Evolutionary conservation across 1,284 basidiomycete genomes (phyloP), one percentile per base, ranked within the genome.

Genomic region (Cutaneotrichosporon arboriforme): DNA sequence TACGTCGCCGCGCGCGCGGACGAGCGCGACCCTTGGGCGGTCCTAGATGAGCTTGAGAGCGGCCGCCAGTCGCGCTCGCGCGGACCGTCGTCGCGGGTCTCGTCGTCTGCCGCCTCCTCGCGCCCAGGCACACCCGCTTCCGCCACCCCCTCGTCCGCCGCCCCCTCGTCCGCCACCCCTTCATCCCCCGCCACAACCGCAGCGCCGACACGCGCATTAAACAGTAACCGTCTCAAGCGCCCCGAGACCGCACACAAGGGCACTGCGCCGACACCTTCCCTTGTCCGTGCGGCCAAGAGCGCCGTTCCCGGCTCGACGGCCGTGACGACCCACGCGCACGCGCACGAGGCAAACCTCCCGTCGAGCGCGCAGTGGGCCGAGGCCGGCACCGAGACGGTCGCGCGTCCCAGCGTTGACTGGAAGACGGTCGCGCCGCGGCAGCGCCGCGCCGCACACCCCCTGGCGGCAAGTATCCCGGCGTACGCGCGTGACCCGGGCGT

Each of bases 351-450:
- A 1, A 17, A 34, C 12, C 33, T 35, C 17, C 43, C 43, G 17
- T 20, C 43, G 8, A 35, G 4, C 31, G 20, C 31, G 10, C 33
- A 21, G 18, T 45, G 33, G 33, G n/a, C 31, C 33, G 33, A 17
- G 33, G 18, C 18, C 10, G 10, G 4, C 17, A 20, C 23, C 17
- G 5, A 33, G 7, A 33, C 41, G 8, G 21, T 14, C 22, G 13
- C 22, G 22, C 14, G n/a, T n/a, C 41, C 5, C 14, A 31, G 60
- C 2, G 60, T 64, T n/a, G 69, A 72, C 40, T 74, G 72, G 72
- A 55, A 64, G 20, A 64, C 54, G 8, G 68, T 73, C 7, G 46
- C 57, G 8, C 63, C 65, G 41, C 18, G 40, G 44, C 47, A 45
- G n/a, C 35, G 49, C 18, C 20, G 15, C 35, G n/a, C 13, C n/a